Percentiles rank a stretch among this genome's conserved stretches.
These are phyloP conservation scores for Vanrija sp. DNA, from an alignment of 1,284 basidiomycete species.

Conservation along the genomic window DNA sequence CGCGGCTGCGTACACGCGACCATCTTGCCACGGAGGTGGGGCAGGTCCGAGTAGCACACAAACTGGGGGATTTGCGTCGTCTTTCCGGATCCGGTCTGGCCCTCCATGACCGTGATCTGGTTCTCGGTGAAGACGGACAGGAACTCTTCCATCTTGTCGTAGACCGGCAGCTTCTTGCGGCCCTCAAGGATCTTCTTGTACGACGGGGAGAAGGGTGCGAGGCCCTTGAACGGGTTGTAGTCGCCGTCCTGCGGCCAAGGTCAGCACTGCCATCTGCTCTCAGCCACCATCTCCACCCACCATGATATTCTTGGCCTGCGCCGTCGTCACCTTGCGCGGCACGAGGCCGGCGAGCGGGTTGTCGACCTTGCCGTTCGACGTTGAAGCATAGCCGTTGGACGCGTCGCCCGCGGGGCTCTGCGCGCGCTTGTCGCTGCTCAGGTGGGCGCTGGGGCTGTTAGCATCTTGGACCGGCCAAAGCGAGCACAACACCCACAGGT, in stretches of 20 bases:
- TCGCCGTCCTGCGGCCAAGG: conserved; percentile 62
- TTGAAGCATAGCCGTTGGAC: conserved; percentile 10
- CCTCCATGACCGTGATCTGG: conserved; percentile 93
- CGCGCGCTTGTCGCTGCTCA: conserved; percentile 8
- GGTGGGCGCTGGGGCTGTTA: conserved; percentile 24
- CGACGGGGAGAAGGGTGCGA: conserved; percentile 63
- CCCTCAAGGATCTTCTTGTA: conserved; percentile 84
- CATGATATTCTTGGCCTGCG: conserved; percentile 69
- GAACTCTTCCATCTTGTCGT: conserved; percentile 88
- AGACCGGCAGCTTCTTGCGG: conserved; percentile 88
- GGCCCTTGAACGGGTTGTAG: conserved; percentile 82
- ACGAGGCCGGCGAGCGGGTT: conserved; percentile 72
- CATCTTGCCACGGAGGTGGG: conserved; percentile 79
- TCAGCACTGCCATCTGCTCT: neutral
- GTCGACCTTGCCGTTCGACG: conserved; percentile 10
- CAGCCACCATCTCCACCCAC: conserved; percentile 49
- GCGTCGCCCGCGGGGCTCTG: conserved; percentile 5
- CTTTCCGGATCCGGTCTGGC: conserved; percentile 97
- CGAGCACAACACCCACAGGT: conserved; percentile 23
- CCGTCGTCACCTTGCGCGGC: conserved; percentile 68
- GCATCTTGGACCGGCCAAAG: neutral
- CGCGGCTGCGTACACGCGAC: conserved; percentile 97
- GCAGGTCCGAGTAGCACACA: conserved; percentile 86
- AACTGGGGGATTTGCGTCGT: conserved; percentile 99
- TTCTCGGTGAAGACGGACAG: conserved; percentile 76